Conservation (phyloP, 2,329 filamentous ascomycete species). For the Diaporthe destruens region DNA sequence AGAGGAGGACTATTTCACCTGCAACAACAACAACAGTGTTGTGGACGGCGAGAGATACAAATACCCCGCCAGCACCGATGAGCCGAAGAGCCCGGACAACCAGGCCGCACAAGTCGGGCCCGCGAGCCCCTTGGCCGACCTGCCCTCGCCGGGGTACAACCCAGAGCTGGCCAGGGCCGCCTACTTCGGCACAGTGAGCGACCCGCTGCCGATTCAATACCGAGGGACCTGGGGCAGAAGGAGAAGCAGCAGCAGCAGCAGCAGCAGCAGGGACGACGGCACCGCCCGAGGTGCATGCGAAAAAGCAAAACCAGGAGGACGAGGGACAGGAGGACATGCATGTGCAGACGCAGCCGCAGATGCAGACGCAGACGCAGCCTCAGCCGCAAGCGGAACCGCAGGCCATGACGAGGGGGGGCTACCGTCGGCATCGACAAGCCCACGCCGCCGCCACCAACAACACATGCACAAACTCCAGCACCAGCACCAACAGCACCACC, state of each 20-base stretch:
- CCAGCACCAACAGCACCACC: too few species aligned
- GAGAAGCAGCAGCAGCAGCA: too few species aligned
- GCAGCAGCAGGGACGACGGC: constrained; percentile 19
- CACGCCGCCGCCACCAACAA: not conserved
- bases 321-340: not conserved
- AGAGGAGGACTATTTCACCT: not conserved
- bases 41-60: not conserved
- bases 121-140: constrained; percentile 13
- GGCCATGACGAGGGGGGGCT: not conserved
- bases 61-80: not conserved
- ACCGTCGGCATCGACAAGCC: not conserved
- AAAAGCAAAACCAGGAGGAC: not conserved
- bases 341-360: not conserved
- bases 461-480: not conserved
- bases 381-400: not conserved
- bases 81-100: not conserved
- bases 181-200: constrained; percentile 32
- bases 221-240: not conserved
- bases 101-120: constrained; percentile 8
- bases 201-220: constrained; percentile 30
- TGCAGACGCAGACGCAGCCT: not conserved
- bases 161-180: constrained; percentile 15
- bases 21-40: not conserved
- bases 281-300: constrained; percentile 18
- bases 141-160: constrained; percentile 6